Evolutionary conservation across 768 basidiomycete genomes (phyloP).

Genomic region (Serpula lacrymans): DNA sequence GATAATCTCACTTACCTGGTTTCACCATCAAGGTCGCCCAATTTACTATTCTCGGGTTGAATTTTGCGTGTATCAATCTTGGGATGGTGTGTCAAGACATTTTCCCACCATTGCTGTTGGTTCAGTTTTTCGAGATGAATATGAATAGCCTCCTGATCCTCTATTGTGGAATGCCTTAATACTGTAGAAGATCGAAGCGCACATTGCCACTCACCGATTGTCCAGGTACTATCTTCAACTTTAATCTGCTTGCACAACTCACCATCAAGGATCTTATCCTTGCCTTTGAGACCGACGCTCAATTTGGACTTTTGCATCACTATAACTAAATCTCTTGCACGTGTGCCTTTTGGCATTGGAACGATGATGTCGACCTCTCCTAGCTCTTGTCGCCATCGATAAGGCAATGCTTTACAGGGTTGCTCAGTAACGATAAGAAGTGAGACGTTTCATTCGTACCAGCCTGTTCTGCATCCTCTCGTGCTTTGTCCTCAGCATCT

Average conservation of each 20-base stretch:
- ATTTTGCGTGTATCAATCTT: constrained; percentile 98
- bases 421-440: constrained; percentile 15
- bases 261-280: constrained; percentile 84
- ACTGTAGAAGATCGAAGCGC: not conserved
- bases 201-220: constrained; percentile 64
- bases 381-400: constrained; percentile 88
- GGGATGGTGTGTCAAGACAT: constrained; percentile 90
- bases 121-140: constrained; percentile 88
- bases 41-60: constrained; percentile 90
- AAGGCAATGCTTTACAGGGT: constrained; percentile 70
- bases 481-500: constrained; percentile 64
- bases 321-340: constrained; percentile 71
- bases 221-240: constrained; percentile 97
- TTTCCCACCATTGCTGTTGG: constrained; percentile 95
- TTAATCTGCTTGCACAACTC: constrained; percentile 93
- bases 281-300: constrained; percentile 78
- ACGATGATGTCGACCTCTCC: constrained; percentile 81
- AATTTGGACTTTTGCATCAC: constrained; percentile 80
- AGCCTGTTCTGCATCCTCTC: constrained; percentile 80
- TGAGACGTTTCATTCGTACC: constrained; percentile 46
- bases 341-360: constrained; percentile 84
- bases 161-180: constrained; percentile 33
- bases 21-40: constrained; percentile 94
- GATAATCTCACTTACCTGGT: constrained; percentile 56
- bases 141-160: constrained; percentile 70